Percentiles rank a stretch among this genome's conserved stretches.
These are phyloP conservation scores for Nicotiana undulata DNA, from an alignment of 257 asterid species.

Conservation along the genomic window DNA sequence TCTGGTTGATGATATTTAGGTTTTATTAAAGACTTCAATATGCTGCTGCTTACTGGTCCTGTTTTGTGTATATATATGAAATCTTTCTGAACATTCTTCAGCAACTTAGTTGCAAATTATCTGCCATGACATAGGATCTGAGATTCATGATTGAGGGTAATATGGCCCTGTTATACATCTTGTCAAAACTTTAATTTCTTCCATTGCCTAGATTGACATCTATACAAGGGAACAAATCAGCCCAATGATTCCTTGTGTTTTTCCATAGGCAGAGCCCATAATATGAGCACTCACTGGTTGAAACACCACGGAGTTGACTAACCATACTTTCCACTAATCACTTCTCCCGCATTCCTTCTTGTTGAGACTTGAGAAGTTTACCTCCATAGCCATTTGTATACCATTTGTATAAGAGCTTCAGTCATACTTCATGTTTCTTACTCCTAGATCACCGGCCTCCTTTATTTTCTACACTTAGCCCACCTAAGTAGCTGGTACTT, in stretches of 20 bases:
- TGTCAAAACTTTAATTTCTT: neutral
- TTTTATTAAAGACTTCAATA: neutral
- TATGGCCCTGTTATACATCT: neutral
- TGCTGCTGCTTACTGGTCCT: neutral
- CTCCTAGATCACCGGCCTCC: neutral
- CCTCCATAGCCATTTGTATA: neutral
- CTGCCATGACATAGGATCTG: neutral
- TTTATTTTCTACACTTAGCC: neutral
- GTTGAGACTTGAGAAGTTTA: neutral
- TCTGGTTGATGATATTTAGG: neutral
- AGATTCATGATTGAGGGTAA: neutral
- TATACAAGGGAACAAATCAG: neutral
- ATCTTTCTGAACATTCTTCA: neutral
- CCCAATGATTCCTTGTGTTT: neutral
- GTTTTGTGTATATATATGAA: neutral
- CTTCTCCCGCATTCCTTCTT: neutral
- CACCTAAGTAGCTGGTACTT: neutral
- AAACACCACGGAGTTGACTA: neutral
- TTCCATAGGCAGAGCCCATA: neutral
- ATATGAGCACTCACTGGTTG: neutral
- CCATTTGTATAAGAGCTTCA: neutral
- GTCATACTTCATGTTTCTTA: neutral
- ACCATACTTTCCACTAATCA: neutral
- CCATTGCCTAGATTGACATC: neutral
- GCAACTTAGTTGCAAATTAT: neutral